phyloP scores from a whole-genome alignment of 108 stramenopile genomes.

The Schizochytrium sp. region DNA sequence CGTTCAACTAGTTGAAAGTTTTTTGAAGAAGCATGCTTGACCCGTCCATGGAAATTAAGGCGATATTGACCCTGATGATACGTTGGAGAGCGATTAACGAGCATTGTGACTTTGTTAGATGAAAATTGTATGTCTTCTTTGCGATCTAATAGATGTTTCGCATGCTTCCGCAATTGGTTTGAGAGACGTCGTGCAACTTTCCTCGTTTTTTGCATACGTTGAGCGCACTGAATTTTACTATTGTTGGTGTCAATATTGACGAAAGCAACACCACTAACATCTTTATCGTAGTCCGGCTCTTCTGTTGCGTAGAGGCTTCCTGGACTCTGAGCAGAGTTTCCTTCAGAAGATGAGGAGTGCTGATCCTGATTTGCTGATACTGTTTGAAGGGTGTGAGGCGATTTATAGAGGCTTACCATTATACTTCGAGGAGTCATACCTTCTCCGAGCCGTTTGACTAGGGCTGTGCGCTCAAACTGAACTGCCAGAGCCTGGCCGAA shows the following conservation, averaged over 20 bases:
- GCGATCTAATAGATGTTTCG: neutral
- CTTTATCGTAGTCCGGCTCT: no score
- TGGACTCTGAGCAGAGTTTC: neutral
- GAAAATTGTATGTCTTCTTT: neutral
- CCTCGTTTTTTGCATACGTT: neutral
- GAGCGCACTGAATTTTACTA: neutral
- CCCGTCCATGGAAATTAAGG: slow-evolving; percentile 8
- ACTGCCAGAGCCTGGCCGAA: neutral
- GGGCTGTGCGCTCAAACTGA: neutral
- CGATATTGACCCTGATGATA: neutral
- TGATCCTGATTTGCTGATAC: neutral
- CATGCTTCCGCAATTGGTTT: neutral
- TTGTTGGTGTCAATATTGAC: neutral
- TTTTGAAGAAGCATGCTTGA: slow-evolving; percentile 12
- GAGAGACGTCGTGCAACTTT: slow-evolving; percentile 13
- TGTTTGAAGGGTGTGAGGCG: neutral
- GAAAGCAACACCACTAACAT: neutral
- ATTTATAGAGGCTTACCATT: neutral
- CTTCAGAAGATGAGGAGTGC: neutral
- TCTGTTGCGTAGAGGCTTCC: no score
- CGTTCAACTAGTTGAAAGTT: neutral
- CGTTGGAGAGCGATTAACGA: neutral
- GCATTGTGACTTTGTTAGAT: neutral
- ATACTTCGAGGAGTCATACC: neutral
- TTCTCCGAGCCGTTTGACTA: neutral